phyloP scores from a whole-genome alignment of 306 rosid species.

The Canavalia ensiformis region DNA sequence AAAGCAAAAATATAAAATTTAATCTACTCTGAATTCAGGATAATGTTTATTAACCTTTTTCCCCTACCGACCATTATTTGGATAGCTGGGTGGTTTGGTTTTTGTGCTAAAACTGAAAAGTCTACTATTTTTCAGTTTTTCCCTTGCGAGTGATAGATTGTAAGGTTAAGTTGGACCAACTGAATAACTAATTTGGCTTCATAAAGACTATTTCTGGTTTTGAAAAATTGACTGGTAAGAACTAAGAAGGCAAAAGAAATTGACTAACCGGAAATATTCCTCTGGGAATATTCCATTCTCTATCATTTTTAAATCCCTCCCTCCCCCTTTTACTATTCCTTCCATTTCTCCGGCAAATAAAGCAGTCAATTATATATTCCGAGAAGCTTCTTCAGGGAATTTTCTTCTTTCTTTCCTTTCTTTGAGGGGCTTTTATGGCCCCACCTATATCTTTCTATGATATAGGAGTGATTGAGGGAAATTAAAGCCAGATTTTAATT shows the following conservation, averaged over 20 bases:
- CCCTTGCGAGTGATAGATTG: not conserved
- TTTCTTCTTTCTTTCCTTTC: not conserved
- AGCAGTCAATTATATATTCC: not conserved
- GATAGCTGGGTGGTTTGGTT: not conserved
- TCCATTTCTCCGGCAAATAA: not conserved
- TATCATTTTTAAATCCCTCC: not conserved
- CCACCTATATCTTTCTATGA: not conserved
- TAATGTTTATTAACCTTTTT: constrained; percentile 39
- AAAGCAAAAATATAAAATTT: constrained; percentile 9
- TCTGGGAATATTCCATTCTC: constrained; percentile 40
- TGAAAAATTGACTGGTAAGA: not conserved
- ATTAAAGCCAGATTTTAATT: constrained; percentile 26
- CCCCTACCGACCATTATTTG: constrained; percentile 52
- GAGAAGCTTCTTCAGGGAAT: not conserved
- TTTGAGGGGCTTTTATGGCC: not conserved
- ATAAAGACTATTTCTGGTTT: not conserved
- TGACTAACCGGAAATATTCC: not conserved
- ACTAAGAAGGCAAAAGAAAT: constrained; percentile 13
- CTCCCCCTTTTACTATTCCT: not conserved
- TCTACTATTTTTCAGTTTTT: not conserved
- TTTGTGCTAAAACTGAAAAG: not conserved
- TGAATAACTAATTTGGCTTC: constrained; percentile 28
- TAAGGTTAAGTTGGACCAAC: constrained; percentile 34
- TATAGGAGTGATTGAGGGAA: constrained; percentile 41
- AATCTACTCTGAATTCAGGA: constrained; percentile 26